phyloP scores from a whole-genome alignment of 2,329 filamentous ascomycete species.

The Stagonosporopsis rhizophila region DNA sequence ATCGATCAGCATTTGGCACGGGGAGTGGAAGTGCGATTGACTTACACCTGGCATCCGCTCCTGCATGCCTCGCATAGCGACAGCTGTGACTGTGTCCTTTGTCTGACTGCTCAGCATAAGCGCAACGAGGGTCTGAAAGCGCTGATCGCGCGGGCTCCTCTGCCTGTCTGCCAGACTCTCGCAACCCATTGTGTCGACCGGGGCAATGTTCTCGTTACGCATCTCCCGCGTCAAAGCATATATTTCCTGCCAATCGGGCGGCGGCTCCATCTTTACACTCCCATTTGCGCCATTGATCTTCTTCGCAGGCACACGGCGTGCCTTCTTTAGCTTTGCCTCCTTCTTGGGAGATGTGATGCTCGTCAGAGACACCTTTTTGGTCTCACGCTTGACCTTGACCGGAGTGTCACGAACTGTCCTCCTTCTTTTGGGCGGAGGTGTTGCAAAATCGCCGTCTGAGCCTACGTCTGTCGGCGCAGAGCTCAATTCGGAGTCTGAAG shows the following conservation, averaged over 20 bases:
- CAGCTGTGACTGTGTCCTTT: constrained; percentile 88
- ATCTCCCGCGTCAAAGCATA: constrained; percentile 81
- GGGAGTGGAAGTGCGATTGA: not conserved
- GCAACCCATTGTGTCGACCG: constrained; percentile 98
- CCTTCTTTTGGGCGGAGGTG: constrained; percentile 56
- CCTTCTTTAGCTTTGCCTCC: constrained; percentile 37
- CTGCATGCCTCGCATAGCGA: constrained; percentile 80
- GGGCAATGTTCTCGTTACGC: constrained; percentile 74
- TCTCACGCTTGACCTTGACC: constrained; percentile 40
- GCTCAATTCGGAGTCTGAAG: constrained; percentile 44
- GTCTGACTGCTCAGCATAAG: constrained; percentile 94
- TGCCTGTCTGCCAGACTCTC: constrained; percentile 71
- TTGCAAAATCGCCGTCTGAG: constrained; percentile 31
- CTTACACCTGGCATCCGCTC: constrained; percentile 67
- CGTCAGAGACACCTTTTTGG: constrained; percentile 27
- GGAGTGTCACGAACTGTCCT: constrained; percentile 46
- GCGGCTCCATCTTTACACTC: constrained; percentile 63
- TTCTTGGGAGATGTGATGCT: constrained; percentile 36
- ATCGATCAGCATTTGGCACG: constrained; percentile 13
- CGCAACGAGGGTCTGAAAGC: constrained; percentile 85
- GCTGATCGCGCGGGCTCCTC: constrained; percentile 62
- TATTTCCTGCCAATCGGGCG: constrained; percentile 82
- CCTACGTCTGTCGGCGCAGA: constrained; percentile 36
- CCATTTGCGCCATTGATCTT: constrained; percentile 40
- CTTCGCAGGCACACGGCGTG: constrained; percentile 49